Base-by-base conservation (phyloP, 2,329 filamentous ascomycete species). In the Pseudogymnoascus sp. region DNA sequence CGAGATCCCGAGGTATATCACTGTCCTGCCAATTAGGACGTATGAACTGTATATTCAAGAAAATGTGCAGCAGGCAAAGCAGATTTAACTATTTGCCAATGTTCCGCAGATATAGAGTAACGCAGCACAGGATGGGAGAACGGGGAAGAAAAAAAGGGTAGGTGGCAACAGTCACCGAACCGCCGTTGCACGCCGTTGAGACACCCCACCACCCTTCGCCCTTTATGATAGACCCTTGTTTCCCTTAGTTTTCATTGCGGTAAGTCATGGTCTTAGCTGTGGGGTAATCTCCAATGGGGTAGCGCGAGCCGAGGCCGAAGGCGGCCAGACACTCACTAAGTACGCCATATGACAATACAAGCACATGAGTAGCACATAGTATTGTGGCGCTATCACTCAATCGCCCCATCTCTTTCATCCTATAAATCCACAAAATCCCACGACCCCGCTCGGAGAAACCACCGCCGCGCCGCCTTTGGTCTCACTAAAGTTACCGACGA, bases 251-350 rank as follows among this genome's bases (percentile, higher is more conserved):
- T 57, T 14, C 7, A 7, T 14, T 25, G 51, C 16, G 51, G n/a
- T 57, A 57, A 31, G 28, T 34, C 28, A 19, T 19, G 51, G 51
- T 57, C 51, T 57, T 57, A 34, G 25, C n/a, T 57, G 51, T 57
- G 51, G 51, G 51, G 28, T 57, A 57, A 34, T 7, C 25, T 57
- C 51, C 51, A 57, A 57, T 57, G 51, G 51, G 51, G 51, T 11
- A 57, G 28, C 10, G 51, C 51, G 51, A 57, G 28, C 51, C 51
- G 51, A 36, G 19, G 5, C 51, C 51, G 51, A 57, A 36, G 51
- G 48, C 28, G 51, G 16, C 51, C 28, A 57, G 28, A 57, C 11
- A 8, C 28, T 34, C 28, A 31, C 51, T 19, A 31, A 3, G 13
- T 14, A 48, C 19, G 16, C 19, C 43, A 48, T 54, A 54, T 3